A percentile compares a stretch with the other conserved stretches of the same genome.
Conservation (phyloP, 768 basidiomycete species). For the Boletus subparvulus region DNA sequence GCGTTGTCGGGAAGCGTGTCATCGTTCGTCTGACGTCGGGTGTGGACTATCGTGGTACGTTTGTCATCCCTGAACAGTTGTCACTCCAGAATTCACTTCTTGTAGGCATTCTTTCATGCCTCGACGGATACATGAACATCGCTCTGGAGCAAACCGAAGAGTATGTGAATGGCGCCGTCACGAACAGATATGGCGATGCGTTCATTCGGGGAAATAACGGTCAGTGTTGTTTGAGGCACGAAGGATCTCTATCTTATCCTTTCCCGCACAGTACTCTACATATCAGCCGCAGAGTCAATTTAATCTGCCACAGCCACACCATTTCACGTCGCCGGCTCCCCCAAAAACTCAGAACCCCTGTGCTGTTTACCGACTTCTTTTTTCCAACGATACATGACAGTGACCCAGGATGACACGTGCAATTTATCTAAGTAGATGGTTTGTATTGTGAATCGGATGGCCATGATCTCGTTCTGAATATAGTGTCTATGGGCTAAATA, state of each 20-base stretch:
- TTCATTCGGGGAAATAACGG: constrained; percentile 96
- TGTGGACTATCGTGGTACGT: constrained; percentile 86
- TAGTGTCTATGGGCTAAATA: too few species aligned
- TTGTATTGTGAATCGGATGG: background rate
- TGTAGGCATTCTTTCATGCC: constrained; percentile 87
- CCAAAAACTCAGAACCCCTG: background rate
- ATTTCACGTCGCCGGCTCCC: background rate
- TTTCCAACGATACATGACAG: background rate
- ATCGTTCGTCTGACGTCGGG: constrained; percentile 90
- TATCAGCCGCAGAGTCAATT: constrained; percentile 66
- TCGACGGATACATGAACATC: constrained; percentile 99
- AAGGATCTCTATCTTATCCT: background rate
- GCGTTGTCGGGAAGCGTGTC: constrained; percentile 94
- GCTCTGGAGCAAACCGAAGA: constrained; percentile 97
- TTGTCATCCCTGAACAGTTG: background rate
- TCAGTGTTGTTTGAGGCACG: constrained; percentile 28
- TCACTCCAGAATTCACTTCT: background rate
- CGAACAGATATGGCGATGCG: constrained; percentile 91
- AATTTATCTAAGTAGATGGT: background rate
- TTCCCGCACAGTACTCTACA: constrained; percentile 63
- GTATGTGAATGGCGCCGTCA: constrained; percentile 82
- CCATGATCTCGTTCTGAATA: background rate
- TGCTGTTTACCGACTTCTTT: background rate
- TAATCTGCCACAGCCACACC: constrained; percentile 27
- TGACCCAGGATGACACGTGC: background rate